Conservation (phyloP, 78 protist species). For the Tieghemostelium lacteum region DNA sequence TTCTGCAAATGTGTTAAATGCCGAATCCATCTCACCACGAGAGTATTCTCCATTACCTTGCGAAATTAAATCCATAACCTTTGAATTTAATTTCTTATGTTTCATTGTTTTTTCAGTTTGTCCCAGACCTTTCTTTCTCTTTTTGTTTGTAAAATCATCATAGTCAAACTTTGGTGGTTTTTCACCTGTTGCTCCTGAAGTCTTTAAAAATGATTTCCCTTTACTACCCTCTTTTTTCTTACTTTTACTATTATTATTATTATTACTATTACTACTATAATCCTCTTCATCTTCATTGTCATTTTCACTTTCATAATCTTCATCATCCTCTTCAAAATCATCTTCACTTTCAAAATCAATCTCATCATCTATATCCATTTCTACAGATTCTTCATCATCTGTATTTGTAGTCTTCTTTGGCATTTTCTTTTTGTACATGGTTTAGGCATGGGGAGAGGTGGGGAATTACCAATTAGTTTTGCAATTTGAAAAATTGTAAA, state of each 20-base stretch:
- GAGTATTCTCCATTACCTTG: slow-evolving; percentile 14
- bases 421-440: no score
- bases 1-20: slow-evolving; percentile 12
- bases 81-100: slow-evolving; percentile 3
- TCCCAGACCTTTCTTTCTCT: neutral
- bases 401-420: no score
- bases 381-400: no score
- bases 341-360: neutral
- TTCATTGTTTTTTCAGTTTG: neutral
- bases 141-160: neutral
- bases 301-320: neutral
- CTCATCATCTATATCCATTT: neutral
- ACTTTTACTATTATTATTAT: neutral
- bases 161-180: neutral
- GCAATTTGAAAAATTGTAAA: no score
- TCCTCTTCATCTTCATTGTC: neutral
- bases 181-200: slow-evolving; percentile 1
- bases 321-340: neutral
- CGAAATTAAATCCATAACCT: neutral
- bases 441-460: no score
- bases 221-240: neutral
- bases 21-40: neutral
- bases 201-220: neutral
- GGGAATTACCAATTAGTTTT: no score
- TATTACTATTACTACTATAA: neutral